Evolutionary conservation across 2,329 filamentous ascomycete genomes (phyloP).

Genomic region (Aspergillus arachidicola): DNA sequence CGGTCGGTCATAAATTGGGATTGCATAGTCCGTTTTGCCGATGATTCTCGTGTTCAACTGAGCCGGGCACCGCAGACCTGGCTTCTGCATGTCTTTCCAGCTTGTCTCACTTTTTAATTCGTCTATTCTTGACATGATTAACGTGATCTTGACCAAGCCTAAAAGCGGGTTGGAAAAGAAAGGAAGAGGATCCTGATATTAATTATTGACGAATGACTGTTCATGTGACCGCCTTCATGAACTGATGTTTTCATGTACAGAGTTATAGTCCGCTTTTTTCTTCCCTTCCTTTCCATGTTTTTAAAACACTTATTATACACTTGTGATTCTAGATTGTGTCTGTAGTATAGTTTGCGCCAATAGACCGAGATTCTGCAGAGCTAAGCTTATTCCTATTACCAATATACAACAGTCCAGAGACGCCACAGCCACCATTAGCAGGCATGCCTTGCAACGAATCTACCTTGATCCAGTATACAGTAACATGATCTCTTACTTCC

Average conservation of each 20-base stretch:
- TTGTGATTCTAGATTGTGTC: neutral
- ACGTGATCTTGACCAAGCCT: neutral
- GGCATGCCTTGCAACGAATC: neutral
- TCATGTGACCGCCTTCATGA: constrained; percentile 1
- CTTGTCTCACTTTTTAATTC: neutral
- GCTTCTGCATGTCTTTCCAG: neutral
- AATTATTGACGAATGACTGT: constrained; percentile 15
- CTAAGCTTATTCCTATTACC: neutral
- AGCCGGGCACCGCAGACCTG: neutral
- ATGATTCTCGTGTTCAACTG: neutral
- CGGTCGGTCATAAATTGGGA: constrained; percentile 40
- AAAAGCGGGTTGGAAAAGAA: neutral
- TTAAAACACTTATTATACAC: neutral
- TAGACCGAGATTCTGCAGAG: neutral
- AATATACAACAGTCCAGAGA: neutral
- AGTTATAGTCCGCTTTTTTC: constrained; percentile 6
- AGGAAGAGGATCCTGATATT: constrained; percentile 3
- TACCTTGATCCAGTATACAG: neutral
- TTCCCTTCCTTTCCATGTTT: constrained; percentile 1
- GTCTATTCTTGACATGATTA: constrained; percentile 3
- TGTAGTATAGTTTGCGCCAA: neutral
- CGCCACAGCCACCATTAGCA: neutral
- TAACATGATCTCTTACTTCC: neutral
- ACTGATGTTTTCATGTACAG: constrained; percentile 12
- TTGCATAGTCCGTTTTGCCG: constrained; percentile 5